Percentiles rank a stretch among this genome's conserved stretches.
Conservation (phyloP, 106 monocot species). For the Dactylorhiza incarnata region DNA sequence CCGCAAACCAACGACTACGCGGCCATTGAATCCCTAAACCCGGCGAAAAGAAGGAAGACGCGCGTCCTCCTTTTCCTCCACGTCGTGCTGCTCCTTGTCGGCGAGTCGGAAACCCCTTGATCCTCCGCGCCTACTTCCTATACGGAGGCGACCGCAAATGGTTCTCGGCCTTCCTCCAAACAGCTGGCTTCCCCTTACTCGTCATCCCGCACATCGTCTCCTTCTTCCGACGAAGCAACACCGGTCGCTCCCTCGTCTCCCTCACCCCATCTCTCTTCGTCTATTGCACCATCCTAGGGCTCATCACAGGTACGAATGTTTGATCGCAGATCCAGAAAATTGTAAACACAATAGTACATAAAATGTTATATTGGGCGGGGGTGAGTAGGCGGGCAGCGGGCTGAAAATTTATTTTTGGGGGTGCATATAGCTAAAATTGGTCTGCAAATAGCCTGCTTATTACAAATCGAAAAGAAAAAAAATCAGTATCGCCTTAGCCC, state of each 20-base stretch:
- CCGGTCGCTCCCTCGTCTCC: background rate
- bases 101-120: conserved; percentile 33
- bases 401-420: no score
- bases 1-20: no score
- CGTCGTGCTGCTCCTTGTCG: conserved; percentile 16
- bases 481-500: no score
- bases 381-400: no score
- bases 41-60: background rate
- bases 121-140: conserved; percentile 70
- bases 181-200: conserved; percentile 16
- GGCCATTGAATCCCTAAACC: no score
- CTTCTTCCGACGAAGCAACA: background rate
- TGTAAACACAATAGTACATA: no score
- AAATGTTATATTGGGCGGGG: no score
- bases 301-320: conserved; percentile 12
- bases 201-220: conserved; percentile 13
- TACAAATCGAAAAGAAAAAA: no score
- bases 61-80: conserved; percentile 11
- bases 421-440: no score
- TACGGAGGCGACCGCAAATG: conserved; percentile 53
- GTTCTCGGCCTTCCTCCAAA: conserved; percentile 51
- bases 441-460: no score
- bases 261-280: conserved; percentile 2
- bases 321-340: no score
- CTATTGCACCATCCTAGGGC: conserved; percentile 1